A percentile compares a stretch with the other conserved stretches of the same genome.
Conservation (phyloP, 2,329 filamentous ascomycete species). For the Penicillium decumbens region DNA sequence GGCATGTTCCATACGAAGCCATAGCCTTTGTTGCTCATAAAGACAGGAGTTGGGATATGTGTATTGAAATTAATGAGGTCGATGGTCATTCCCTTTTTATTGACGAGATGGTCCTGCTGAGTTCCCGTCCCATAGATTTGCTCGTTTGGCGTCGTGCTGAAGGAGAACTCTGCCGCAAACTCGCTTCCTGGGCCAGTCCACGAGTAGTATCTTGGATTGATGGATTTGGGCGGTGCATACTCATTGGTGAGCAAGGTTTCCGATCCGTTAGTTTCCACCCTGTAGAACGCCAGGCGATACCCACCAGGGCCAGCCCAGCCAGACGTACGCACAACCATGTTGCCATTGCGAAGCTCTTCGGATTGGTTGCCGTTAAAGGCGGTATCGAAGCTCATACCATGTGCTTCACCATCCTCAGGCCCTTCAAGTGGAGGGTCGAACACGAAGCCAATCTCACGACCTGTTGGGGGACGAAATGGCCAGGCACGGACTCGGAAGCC, state of each 20-base stretch:
- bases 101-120: constrained; percentile 57
- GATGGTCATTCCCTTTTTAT: constrained; percentile 57
- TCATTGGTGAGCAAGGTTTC: constrained; percentile 38
- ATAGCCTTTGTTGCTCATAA: constrained; percentile 55
- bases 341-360: constrained; percentile 35
- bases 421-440: constrained; percentile 41
- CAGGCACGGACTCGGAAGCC: constrained; percentile 40
- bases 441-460: constrained; percentile 37
- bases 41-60: constrained; percentile 58
- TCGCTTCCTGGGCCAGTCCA: constrained; percentile 35
- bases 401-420: constrained; percentile 29
- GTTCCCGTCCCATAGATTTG: constrained; percentile 62
- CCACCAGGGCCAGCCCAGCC: constrained; percentile 30
- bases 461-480: constrained; percentile 35
- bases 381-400: constrained; percentile 32
- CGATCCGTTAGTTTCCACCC: constrained; percentile 31
- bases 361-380: constrained; percentile 30
- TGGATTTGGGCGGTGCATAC: constrained; percentile 30
- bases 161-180: constrained; percentile 36
- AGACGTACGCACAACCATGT: constrained; percentile 34
- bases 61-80: constrained; percentile 63
- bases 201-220: constrained; percentile 35
- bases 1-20: constrained; percentile 63
- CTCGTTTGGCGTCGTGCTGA: constrained; percentile 42
- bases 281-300: constrained; percentile 35